Percentiles rank a stretch among this genome's conserved stretches.
Conservation (phyloP, 202 grass and related monocot genomes). For the Schoenoplectus tabernaemontani region DNA sequence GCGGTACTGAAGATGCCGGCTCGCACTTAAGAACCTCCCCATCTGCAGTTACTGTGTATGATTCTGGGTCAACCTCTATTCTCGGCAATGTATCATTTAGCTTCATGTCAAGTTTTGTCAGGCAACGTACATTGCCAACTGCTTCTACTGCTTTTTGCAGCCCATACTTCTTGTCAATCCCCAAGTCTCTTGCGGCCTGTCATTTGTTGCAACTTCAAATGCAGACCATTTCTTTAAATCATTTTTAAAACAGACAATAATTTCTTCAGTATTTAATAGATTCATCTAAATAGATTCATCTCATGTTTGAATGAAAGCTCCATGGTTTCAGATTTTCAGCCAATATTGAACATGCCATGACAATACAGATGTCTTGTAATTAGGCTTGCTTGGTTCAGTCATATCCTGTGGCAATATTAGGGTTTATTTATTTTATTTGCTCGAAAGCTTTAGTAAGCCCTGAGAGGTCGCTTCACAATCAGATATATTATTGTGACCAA, state of each 20-base stretch:
- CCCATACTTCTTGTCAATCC: constrained; percentile 40
- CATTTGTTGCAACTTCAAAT: background rate
- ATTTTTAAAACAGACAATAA: background rate
- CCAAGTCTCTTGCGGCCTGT: constrained; percentile 64
- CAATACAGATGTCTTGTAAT: background rate
- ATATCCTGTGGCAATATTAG: background rate
- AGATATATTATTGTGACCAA: background rate
- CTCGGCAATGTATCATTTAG: constrained; percentile 69
- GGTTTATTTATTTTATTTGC: background rate
- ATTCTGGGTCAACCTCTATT: constrained; percentile 75
- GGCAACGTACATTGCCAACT: constrained; percentile 31
- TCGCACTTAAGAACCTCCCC: constrained; percentile 58
- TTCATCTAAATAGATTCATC: no score
- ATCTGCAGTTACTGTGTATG: constrained; percentile 58
- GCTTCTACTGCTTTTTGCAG: constrained; percentile 70
- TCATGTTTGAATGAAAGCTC: background rate
- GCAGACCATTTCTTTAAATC: background rate
- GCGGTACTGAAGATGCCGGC: constrained; percentile 44
- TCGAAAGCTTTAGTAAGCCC: background rate
- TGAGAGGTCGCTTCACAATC: constrained; percentile 3
- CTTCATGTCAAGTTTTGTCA: constrained; percentile 88
- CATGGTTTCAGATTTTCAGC: background rate
- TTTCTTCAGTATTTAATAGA: background rate
- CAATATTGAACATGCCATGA: background rate
- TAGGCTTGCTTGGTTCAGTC: background rate